Base-by-base conservation (phyloP, 768 basidiomycete genomes). In the Mycena rosella region DNA sequence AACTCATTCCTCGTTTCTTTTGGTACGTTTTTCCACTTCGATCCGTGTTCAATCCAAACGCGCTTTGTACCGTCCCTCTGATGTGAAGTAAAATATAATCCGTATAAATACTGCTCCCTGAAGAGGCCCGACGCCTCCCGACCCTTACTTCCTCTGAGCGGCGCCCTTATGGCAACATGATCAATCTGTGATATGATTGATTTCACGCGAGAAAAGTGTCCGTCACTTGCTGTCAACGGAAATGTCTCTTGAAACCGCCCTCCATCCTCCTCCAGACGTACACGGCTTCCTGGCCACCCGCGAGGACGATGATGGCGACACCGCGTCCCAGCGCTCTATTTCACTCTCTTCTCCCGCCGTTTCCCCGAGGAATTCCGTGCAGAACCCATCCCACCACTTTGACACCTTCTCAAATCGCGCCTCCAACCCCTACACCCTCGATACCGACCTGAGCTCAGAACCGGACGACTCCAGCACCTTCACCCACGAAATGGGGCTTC, bases 241-340 rank as follows among this genome's bases (percentile, higher is more conserved):
- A 63, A 67, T 72, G 71, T 69, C 67, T 60, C 67, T 72, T 48
- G 64, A 66, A 40, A 9, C 69, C 47, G 53, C 42, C 22, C 65
- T 59, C 57, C 65, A 60, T 36, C 70, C 76, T 52, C 56, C 73
- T 52, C 76, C 76, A 22, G 74, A 77, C 51, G 70, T 73, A 47
- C 79, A 73, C 65, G 72, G 71, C 56, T 73, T 79, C 59, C 73
- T 63, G 29, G 79, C 81, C 30, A 72, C 78, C 18, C 78, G 78
- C 64, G 85, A 85, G 61, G 85, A 84, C 73, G 84, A 82, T 63
- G 91, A 91, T 69, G 88, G 85, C 63, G 93, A 94, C 74, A 93
- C 91, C 6, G 92, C 93, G 18, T 93, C 92, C 11, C 91, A 92
- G 73, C 88, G 85, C 44, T 94, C 93, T 1, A 91, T 94, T 56